A percentile compares a stretch with the other conserved stretches of the same genome.
Evolutionary conservation across 1,139 yeast species (phyloP).

Genomic region (Yarrowia galli): DNA sequence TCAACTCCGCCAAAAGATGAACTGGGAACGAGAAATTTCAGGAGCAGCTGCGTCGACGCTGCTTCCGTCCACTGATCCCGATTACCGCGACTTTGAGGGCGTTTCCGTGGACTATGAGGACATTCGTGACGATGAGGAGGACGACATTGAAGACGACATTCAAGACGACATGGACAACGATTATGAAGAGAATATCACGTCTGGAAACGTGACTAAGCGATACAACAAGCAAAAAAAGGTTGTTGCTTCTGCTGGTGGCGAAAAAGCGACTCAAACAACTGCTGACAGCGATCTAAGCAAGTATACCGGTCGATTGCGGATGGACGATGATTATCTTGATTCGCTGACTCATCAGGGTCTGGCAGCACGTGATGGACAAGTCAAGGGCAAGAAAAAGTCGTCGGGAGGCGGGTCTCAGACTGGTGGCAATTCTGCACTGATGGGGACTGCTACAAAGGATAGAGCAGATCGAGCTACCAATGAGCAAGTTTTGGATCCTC

Average conservation of each 20-base stretch:
- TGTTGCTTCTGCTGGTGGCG: constrained; percentile 28
- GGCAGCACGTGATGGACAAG: constrained; percentile 39
- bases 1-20: not conserved
- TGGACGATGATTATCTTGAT: constrained; percentile 40
- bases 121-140: not conserved
- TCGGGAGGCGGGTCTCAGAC: constrained; percentile 39
- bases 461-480: constrained; percentile 95
- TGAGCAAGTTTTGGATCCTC: constrained; percentile 94
- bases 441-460: constrained; percentile 54
- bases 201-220: constrained; percentile 44
- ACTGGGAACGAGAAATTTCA: constrained; percentile 28
- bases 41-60: not conserved
- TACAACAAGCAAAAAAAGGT: constrained; percentile 43
- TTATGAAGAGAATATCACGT: constrained; percentile 40
- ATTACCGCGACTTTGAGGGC: constrained; percentile 13
- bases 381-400: constrained; percentile 40
- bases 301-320: constrained; percentile 40
- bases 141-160: not conserved
- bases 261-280: not conserved
- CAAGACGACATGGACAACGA: not conserved
- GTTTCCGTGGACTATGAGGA: constrained; percentile 24
- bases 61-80: constrained; percentile 13
- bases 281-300: constrained; percentile 41
- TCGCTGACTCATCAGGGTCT: constrained; percentile 38
- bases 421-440: constrained; percentile 39